A percentile compares a stretch with the other conserved stretches of the same genome.
phyloP scores from a whole-genome alignment of 1,284 basidiomycete species.

The Flammula alnicola region DNA sequence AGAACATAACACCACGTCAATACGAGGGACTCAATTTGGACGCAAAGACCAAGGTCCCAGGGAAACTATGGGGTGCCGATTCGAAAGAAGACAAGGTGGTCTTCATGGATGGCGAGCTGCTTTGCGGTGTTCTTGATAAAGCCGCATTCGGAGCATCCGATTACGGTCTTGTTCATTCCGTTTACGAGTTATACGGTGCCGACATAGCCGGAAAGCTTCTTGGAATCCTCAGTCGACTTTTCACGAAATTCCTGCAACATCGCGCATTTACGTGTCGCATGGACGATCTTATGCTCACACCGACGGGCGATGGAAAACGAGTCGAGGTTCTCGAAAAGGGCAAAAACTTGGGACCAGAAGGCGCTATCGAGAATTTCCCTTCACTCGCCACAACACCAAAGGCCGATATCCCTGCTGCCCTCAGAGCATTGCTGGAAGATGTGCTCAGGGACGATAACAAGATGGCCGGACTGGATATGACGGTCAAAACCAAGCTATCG shows the following conservation, averaged over 20 bases:
- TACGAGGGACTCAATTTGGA: conserved; percentile 87
- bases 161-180: conserved; percentile 96
- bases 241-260: conserved; percentile 97
- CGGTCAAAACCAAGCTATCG: conserved; percentile 85
- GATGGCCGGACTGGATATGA: conserved; percentile 94
- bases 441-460: conserved; percentile 97
- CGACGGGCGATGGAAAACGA: conserved; percentile 78
- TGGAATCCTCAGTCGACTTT: conserved; percentile 90
- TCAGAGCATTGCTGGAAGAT: conserved; percentile 81
- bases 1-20: conserved; percentile 88
- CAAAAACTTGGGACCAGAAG: conserved; percentile 79
- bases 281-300: conserved; percentile 95
- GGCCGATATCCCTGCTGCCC: conserved; percentile 54
- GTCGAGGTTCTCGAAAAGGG: conserved; percentile 73
- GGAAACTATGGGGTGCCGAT: conserved; percentile 80
- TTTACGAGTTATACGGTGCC: conserved; percentile 98
- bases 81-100: conserved; percentile 88
- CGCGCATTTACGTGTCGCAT: conserved; percentile 98
- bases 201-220: conserved; percentile 90
- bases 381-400: conserved; percentile 58
- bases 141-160: conserved; percentile 96
- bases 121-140: conserved; percentile 95
- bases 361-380: conserved; percentile 90
- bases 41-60: conserved; percentile 88
- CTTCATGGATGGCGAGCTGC: conserved; percentile 92